Evolutionary conservation across 2,329 filamentous ascomycete species (phyloP).

Genomic region (Penicillium concentricum): DNA sequence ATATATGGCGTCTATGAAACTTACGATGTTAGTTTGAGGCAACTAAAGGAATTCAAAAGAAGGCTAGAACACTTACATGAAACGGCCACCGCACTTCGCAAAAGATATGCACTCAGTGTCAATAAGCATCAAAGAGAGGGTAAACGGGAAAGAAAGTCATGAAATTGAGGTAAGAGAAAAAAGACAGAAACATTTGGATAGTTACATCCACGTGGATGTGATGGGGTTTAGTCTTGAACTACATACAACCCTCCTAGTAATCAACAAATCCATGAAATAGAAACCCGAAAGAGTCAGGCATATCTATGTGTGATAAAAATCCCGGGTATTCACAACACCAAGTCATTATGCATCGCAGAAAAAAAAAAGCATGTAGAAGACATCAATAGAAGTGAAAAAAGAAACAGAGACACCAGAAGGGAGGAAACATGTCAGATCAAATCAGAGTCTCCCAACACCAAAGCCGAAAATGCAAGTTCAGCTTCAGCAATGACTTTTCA

Average conservation of each 20-base stretch:
- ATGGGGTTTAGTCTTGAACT: neutral
- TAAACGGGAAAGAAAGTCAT: too few relatives aligned
- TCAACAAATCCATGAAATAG: neutral
- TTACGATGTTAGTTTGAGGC: too few relatives aligned
- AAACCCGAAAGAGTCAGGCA: neutral
- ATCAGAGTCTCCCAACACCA: neutral
- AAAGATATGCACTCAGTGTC: too few relatives aligned
- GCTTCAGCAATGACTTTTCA: neutral
- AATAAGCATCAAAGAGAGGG: too few relatives aligned
- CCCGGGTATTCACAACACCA: constrained; percentile 12
- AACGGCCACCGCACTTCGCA: too few relatives aligned
- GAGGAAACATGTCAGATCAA: neutral
- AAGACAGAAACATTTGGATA: too few relatives aligned
- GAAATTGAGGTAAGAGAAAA: too few relatives aligned
- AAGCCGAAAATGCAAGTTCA: neutral
- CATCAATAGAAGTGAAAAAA: constrained; percentile 2
- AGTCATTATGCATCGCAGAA: constrained; percentile 7
- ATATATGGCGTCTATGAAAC: too few relatives aligned
- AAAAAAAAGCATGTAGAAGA: neutral
- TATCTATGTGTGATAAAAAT: constrained; percentile 3
- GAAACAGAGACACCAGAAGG: neutral
- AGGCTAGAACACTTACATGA: too few relatives aligned
- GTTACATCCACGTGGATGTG: too few relatives aligned
- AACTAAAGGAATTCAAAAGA: too few relatives aligned
- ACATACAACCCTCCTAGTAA: neutral